These are phyloP conservation scores for Aegilops sharonensis DNA, from an alignment of 176 grass and related monocot genomes.

Conservation along the genomic window DNA sequence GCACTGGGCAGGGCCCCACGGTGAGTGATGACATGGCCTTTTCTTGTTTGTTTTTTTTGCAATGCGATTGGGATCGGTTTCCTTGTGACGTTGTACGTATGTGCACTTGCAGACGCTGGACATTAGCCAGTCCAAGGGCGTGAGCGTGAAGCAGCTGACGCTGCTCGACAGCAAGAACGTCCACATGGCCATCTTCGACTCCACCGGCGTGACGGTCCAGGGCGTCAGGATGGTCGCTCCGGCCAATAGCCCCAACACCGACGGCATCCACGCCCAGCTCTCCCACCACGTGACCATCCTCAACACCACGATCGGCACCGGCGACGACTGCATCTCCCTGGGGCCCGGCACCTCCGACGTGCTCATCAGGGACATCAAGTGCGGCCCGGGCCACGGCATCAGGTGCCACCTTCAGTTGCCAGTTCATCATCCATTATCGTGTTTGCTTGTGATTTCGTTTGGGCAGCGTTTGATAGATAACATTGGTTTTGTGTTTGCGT, in stretches of 20 bases:
- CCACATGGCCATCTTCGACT: conserved; percentile 58
- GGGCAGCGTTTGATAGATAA: background rate
- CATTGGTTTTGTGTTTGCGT: background rate
- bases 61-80: background rate
- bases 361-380: conserved; percentile 39
- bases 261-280: conserved; percentile 61
- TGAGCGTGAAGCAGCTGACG: conserved; percentile 34
- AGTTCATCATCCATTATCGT: background rate
- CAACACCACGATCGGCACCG: conserved; percentile 35
- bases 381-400: conserved; percentile 69
- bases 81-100: background rate
- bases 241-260: conserved; percentile 68
- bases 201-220: conserved; percentile 33
- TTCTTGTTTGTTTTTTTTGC: background rate
- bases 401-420: conserved; percentile 22
- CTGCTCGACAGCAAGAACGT: conserved; percentile 51
- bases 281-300: conserved; percentile 42
- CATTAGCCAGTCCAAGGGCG: conserved; percentile 44
- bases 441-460: background rate
- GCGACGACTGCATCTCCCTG: conserved; percentile 73
- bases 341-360: conserved; percentile 46
- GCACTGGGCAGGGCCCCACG: conserved; percentile 38
- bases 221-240: conserved; percentile 45
- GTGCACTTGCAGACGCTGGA: conserved; percentile 42
- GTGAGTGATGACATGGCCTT: background rate